Conservation (phyloP, 2,329 filamentous ascomycete genomes). For the Coniochaeta sp. region DNA sequence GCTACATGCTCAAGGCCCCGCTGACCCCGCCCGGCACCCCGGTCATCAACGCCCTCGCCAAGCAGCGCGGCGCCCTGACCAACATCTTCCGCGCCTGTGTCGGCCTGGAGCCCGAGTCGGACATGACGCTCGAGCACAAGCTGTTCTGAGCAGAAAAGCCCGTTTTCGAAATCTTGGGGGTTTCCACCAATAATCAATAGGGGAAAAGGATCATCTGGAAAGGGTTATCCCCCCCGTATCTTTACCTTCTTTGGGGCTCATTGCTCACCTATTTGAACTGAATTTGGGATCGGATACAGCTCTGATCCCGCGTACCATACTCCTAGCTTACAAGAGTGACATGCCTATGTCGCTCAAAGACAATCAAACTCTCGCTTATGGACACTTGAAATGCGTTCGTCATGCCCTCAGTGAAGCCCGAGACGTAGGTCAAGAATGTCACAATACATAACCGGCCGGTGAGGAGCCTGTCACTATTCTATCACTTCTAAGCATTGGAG, state of each 20-base stretch:
- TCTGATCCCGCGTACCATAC: too few relatives aligned
- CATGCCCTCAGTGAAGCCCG: background rate
- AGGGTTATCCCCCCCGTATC: background rate
- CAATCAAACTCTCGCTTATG: too few relatives aligned
- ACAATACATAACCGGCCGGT: background rate
- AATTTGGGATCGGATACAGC: too few relatives aligned
- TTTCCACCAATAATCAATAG: too few relatives aligned
- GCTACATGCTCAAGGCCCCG: conserved; percentile 98
- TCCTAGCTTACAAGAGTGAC: too few relatives aligned
- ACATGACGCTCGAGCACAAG: conserved; percentile 99
- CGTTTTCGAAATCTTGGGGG: too few relatives aligned
- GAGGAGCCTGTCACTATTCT: background rate
- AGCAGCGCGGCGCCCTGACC: conserved; percentile 88
- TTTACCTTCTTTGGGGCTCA: too few relatives aligned
- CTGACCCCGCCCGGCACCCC: conserved; percentile 90
- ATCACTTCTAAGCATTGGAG: background rate
- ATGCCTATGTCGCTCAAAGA: too few relatives aligned
- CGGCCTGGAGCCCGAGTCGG: conserved; percentile 91
- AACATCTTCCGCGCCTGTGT: conserved; percentile 99
- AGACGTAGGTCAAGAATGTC: too few relatives aligned
- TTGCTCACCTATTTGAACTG: too few relatives aligned
- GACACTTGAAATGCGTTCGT: background rate
- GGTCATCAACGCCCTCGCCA: conserved; percentile 89
- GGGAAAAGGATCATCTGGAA: too few relatives aligned
- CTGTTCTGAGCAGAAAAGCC: conserved; percentile 61